A percentile compares a stretch with the other conserved stretches of the same genome.
Evolutionary conservation across 257 asterid genomes (phyloP).

Genomic region (Solanum sitiens): DNA sequence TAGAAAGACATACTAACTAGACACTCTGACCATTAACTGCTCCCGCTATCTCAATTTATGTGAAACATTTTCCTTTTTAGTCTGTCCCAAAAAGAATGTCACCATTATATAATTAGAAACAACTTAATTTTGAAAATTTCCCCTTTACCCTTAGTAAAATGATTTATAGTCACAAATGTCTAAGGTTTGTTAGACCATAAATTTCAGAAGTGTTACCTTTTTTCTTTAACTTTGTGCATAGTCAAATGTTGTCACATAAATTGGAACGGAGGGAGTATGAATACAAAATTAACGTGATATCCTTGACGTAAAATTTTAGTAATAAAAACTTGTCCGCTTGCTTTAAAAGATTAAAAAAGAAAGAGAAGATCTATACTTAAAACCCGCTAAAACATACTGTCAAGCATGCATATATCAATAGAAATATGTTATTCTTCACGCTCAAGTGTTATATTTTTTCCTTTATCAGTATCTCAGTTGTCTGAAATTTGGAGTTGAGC

Average conservation of each 20-base stretch:
- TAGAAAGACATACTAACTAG: background rate
- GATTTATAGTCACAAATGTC: background rate
- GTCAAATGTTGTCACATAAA: background rate
- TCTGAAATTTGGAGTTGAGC: background rate
- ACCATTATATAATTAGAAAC: background rate
- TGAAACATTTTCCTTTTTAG: background rate
- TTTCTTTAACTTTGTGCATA: background rate
- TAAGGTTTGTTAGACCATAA: background rate
- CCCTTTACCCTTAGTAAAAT: background rate
- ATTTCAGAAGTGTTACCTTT: background rate
- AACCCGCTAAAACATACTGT: background rate
- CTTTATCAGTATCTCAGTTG: background rate
- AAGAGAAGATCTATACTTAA: background rate
- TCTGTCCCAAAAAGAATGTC: background rate
- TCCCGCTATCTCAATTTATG: background rate
- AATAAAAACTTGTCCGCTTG: background rate
- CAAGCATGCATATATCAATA: background rate
- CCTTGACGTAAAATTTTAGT: background rate
- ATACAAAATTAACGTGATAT: background rate
- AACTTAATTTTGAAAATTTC: background rate
- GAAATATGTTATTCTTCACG: background rate
- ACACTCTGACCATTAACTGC: background rate
- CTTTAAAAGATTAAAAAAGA: background rate
- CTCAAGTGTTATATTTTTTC: background rate
- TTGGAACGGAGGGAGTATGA: background rate